A percentile compares a stretch with the other conserved stretches of the same genome.
Evolutionary conservation across 805 yeast species (phyloP).

Genomic region (Debaryomyces maramus): DNA sequence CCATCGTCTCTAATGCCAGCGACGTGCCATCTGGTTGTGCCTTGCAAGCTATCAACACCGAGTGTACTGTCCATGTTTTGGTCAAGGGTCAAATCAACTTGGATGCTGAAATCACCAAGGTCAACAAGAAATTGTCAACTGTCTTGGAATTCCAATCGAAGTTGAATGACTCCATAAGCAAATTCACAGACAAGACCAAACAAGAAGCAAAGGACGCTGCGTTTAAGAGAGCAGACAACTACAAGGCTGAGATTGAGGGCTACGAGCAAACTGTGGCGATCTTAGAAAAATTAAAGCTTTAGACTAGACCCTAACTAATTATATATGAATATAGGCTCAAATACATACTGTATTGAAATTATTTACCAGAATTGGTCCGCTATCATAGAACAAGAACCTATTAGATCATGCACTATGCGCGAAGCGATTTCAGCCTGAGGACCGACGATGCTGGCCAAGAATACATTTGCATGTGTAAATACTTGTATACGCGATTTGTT

Average conservation of each 20-base stretch:
- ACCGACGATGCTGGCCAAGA: no score
- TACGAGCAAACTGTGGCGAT: slow-evolving; percentile 81
- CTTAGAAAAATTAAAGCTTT: slow-evolving; percentile 72
- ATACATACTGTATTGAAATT: no score
- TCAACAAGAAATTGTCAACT: slow-evolving; percentile 70
- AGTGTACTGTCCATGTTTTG: slow-evolving; percentile 80
- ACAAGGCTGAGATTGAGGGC: slow-evolving; percentile 86
- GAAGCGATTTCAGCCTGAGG: no score
- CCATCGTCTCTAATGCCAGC: slow-evolving; percentile 53
- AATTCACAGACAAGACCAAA: slow-evolving; percentile 84
- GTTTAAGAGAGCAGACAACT: slow-evolving; percentile 62
- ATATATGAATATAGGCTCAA: background rate
- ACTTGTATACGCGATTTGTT: no score
- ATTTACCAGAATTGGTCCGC: no score
- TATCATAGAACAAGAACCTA: no score
- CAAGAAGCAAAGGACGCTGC: slow-evolving; percentile 80
- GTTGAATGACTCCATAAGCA: slow-evolving; percentile 73
- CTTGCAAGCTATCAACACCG: slow-evolving; percentile 75
- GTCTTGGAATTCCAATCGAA: slow-evolving; percentile 58
- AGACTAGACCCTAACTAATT: slow-evolving; percentile 7
- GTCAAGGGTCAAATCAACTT: slow-evolving; percentile 94
- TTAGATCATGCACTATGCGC: no score
- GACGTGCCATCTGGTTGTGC: slow-evolving; percentile 90
- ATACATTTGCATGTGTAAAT: no score
- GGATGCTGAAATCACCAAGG: slow-evolving; percentile 87